Evolutionary conservation across 1,139 yeast species (phyloP), one percentile per base, ranked within the genome.

Genomic region (Nakaseomyces nivariensis): DNA sequence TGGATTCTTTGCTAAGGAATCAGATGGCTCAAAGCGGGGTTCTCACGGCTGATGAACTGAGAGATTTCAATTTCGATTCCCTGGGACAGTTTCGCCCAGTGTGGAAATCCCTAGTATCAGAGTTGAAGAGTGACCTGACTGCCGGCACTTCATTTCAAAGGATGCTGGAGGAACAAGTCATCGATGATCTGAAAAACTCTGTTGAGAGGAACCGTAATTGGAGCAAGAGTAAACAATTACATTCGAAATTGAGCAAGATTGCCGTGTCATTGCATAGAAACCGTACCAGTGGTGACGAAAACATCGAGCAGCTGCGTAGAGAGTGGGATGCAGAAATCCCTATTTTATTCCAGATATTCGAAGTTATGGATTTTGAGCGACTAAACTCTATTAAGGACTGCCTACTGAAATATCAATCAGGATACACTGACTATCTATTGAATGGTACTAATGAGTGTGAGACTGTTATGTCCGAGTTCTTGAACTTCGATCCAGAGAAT

Each of bases 271-370:
- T 41, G n/a, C 38, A 31, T 33, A 34, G 37, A 40, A 45, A 27
- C 10, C 27, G 46, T 45, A 38, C n/a, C n/a, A 11, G 13, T 11
- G 36, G 37, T 13, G 44, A 43, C n/a, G 61, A 52, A 64, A 10
- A 37, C 17, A 34, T 27, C 5, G 34, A 27, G 11, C 37, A 59
- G 26, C 49, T 51, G 4, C 56, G 52, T 37, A 60, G 50, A 8
- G 58, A 62, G 56, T 89, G 96, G 95, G 83, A 81, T 56, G 72
- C 77, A 51, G 82, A 82, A 63, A 92, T 95, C 0, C 94, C 96
- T 1, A 80, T 75, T 54, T 78, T 84, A 37, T 83, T 87, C 63
- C 85, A 83, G 58, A 79, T 79, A 58, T 82, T 89, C 65, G 95
- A 88, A 66, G 74, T 73, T 54, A 81, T 82, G 58, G 96, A 90